Evolutionary conservation across 1,284 basidiomycete species (phyloP).

Genomic region (Ganoderma lingzhi): DNA sequence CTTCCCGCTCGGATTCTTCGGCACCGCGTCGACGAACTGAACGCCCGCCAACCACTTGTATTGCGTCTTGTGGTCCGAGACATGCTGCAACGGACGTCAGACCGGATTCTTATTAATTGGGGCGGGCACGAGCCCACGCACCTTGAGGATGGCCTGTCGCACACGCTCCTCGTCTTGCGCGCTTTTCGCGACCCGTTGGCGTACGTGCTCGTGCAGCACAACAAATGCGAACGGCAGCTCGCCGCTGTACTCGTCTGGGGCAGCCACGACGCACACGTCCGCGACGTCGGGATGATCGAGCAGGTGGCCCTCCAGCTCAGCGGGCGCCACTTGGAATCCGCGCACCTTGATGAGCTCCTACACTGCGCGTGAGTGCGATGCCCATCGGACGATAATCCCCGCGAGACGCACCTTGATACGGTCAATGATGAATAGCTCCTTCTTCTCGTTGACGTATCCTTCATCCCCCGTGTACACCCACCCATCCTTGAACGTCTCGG

Average conservation of each 20-base stretch:
- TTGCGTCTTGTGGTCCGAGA: conserved; percentile 35
- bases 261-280: conserved; percentile 69
- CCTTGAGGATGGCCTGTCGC: conserved; percentile 36
- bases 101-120: background rate
- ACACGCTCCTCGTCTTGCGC: conserved; percentile 45
- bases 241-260: conserved; percentile 80
- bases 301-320: conserved; percentile 62
- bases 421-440: conserved; percentile 53
- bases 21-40: conserved; percentile 36
- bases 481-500: conserved; percentile 52
- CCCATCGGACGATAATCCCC: background rate
- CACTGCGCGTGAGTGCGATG: background rate
- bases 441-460: conserved; percentile 48
- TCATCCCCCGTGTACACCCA: conserved; percentile 58
- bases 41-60: conserved; percentile 38
- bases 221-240: conserved; percentile 82
- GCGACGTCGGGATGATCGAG: conserved; percentile 66
- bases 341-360: conserved; percentile 72
- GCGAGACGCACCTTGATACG: conserved; percentile 48
- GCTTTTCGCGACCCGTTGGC: conserved; percentile 47
- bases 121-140: conserved; percentile 14
- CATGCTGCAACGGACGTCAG: conserved; percentile 37
- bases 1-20: conserved; percentile 40
- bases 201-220: conserved; percentile 57
- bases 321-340: conserved; percentile 67